These are phyloP conservation scores for Rhizopogon rudus DNA, from an alignment of 768 basidiomycete species.

Conservation along the genomic window DNA sequence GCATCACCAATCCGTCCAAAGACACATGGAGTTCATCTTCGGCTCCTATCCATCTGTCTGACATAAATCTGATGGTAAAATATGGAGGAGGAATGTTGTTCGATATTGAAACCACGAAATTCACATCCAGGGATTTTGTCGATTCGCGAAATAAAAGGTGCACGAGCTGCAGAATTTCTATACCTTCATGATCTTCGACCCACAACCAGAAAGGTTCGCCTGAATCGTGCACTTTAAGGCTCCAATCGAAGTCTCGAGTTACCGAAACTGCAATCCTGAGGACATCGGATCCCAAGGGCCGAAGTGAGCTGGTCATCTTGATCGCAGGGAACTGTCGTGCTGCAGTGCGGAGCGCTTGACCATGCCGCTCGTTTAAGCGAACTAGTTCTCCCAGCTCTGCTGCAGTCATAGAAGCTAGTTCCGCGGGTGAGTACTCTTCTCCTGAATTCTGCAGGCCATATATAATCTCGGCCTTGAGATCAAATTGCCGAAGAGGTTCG, in stretches of 20 bases:
- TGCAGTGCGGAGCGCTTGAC: constrained; percentile 68
- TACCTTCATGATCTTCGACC: constrained; percentile 83
- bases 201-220: constrained; percentile 93
- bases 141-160: constrained; percentile 68
- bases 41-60: constrained; percentile 91
- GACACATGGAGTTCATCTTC: constrained; percentile 67
- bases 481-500: constrained; percentile 82
- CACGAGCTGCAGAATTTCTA: constrained; percentile 76
- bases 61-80: constrained; percentile 74
- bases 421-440: constrained; percentile 70
- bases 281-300: constrained; percentile 80
- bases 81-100: constrained; percentile 52
- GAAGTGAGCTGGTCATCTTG: constrained; percentile 59
- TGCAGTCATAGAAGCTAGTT: constrained; percentile 65
- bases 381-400: constrained; percentile 72
- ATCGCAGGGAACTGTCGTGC: constrained; percentile 83
- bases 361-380: constrained; percentile 83
- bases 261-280: constrained; percentile 70
- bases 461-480: constrained; percentile 71
- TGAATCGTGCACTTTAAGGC: constrained; percentile 61
- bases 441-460: constrained; percentile 77
- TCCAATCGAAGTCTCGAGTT: constrained; percentile 76
- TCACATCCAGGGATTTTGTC: constrained; percentile 53
- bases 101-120: constrained; percentile 79
- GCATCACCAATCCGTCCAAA: constrained; percentile 74